Evolutionary conservation across 208 protist species (phyloP).

Genomic region (Leishmania tropica): DNA sequence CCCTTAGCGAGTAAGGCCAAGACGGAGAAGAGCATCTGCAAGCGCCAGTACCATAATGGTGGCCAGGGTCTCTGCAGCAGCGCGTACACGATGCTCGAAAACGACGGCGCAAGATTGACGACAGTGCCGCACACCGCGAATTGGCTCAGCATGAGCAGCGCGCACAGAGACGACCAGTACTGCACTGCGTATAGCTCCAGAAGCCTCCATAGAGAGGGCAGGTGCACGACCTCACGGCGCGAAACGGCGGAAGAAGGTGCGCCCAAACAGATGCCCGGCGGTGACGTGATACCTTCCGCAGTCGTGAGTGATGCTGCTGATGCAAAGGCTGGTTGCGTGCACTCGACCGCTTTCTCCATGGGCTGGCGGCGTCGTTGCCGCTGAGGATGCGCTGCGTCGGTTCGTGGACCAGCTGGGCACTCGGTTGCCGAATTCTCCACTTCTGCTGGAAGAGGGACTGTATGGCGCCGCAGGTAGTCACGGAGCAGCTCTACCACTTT

Average conservation of each 20-base stretch:
- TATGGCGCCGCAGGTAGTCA: conserved; percentile 1
- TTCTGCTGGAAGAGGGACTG: not conserved
- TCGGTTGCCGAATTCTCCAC: not conserved
- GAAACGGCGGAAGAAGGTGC: not conserved
- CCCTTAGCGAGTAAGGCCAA: conserved; percentile 39
- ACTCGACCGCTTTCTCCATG: not conserved
- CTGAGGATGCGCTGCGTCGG: not conserved
- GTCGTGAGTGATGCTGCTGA: not conserved
- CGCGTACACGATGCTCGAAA: conserved; percentile 34
- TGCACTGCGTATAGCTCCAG: conserved; percentile 25
- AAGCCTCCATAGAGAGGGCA: not conserved
- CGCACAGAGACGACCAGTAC: conserved; percentile 35
- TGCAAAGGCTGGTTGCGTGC: not conserved
- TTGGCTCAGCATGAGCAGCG: conserved; percentile 40
- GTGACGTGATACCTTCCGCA: not conserved
- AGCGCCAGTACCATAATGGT: conserved; percentile 29
- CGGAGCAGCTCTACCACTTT: not conserved
- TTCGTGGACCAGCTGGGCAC: not conserved
- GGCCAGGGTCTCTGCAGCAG: conserved; percentile 48
- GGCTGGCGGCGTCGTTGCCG: not conserved
- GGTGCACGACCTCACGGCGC: not conserved
- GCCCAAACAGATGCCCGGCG: not conserved
- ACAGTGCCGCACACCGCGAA: conserved; percentile 46
- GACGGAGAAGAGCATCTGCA: conserved; percentile 24
- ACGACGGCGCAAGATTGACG: conserved; percentile 41